Evolutionary conservation across 306 rosid genomes (phyloP), one percentile per base, ranked within the genome.

Genomic region (Carpinus viminea): DNA sequence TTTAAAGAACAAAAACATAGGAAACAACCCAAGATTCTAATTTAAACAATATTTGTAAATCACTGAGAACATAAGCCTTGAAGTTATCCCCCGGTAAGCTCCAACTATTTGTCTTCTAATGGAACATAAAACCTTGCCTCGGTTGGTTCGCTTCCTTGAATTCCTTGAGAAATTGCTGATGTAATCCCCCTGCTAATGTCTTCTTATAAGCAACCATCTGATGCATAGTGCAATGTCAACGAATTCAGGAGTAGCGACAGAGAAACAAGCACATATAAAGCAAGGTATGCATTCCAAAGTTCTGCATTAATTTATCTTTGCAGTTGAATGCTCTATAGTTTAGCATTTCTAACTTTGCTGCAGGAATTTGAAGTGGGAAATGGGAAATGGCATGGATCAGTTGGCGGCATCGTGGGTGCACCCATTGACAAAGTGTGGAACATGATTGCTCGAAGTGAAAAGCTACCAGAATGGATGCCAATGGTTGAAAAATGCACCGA

Each of bases 401-500:
- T 92, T 60, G 68, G 87, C 16, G 91, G 93, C 69, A 79, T 94
- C 56, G 83, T 92, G 18, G 77, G 86, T 82, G 93, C 89, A 76
- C 85, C 93, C 7, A 75, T 85, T 54, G 91, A 85, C 46, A 77
- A 89, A 75, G 94, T 92, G 7, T 92, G 94, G 97, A 72, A 41
- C 38, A 36, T 86, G 85, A 90, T 94, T 62, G 88, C 90, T 65
- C 80, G 83, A 70, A 89, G 93, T 9, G 82, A 83, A 77, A 89
- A 90, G 57, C 84, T 94, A 60, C 52, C 83, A 3, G 87, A 92
- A 74, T 94, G 97, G 98, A 88, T 89, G 90, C 90, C 93, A 69
- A 88, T 88, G 97, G 93, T 94, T 20, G 97, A 94, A 80, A 83
- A 78, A 74, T 94, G 90, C 89, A 86, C 83, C 0, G 70, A 80